Evolutionary conservation across 2,329 filamentous ascomycete genomes (phyloP).

Genomic region (Calonectria crousiana): DNA sequence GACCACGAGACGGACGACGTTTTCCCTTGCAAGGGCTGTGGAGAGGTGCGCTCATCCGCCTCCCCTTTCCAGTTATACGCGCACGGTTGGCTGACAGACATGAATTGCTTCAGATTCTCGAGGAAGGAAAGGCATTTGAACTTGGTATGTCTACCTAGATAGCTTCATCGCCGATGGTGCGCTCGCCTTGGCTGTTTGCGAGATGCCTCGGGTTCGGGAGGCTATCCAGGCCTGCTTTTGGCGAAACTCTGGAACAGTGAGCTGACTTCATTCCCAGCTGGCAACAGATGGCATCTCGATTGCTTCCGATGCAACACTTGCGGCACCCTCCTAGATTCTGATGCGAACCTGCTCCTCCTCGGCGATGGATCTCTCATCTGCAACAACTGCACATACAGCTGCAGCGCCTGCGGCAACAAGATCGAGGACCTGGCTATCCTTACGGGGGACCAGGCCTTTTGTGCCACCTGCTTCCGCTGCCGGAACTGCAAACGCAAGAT

Average conservation of each 20-base stretch:
- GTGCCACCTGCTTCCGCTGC: slow-evolving; percentile 96
- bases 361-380: slow-evolving; percentile 98
- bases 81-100: slow-evolving; percentile 32
- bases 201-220: slow-evolving; percentile 29
- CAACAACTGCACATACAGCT: slow-evolving; percentile 99
- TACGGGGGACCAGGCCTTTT: slow-evolving; percentile 98
- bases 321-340: slow-evolving; percentile 94
- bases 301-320: slow-evolving; percentile 99
- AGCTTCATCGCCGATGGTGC: not conserved
- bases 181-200: slow-evolving; percentile 3
- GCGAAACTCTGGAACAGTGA: slow-evolving; percentile 28
- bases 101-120: slow-evolving; percentile 77
- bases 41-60: slow-evolving; percentile 73
- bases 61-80: not conserved
- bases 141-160: slow-evolving; percentile 74
- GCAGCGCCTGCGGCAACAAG: slow-evolving; percentile 95
- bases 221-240: slow-evolving; percentile 9
- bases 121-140: slow-evolving; percentile 99
- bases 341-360: slow-evolving; percentile 95
- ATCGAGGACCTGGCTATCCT: slow-evolving; percentile 98
- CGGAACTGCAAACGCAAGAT: slow-evolving; percentile 99
- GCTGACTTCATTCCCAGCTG: slow-evolving; percentile 69
- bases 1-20: slow-evolving; percentile 85
- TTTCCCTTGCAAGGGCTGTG: slow-evolving; percentile 93
- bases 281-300: slow-evolving; percentile 98